Percentiles rank a stretch among this genome's conserved stretches.
Conservation (phyloP, 352 stramenopile species). For the Globisporangium cystogenes region DNA sequence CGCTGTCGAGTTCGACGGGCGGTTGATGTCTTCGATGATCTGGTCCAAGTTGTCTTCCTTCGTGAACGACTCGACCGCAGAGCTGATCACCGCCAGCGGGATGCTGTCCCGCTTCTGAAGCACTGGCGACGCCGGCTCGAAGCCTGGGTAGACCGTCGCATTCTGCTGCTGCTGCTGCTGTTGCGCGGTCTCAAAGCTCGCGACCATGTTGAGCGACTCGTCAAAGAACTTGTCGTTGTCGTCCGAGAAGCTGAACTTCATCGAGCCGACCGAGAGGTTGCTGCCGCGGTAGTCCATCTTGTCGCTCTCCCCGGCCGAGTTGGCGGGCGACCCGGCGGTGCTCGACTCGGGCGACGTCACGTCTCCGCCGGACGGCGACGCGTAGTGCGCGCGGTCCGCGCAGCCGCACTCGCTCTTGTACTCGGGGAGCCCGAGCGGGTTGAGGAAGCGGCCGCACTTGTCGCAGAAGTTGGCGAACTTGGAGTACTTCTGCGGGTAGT, state of each 20-base stretch:
- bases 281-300: slow-evolving; percentile 35
- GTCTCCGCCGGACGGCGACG: slow-evolving; percentile 15
- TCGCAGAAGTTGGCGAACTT: slow-evolving; percentile 88
- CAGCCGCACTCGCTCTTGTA: slow-evolving; percentile 75
- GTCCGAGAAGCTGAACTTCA: slow-evolving; percentile 71
- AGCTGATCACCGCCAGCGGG: slow-evolving; percentile 59
- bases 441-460: slow-evolving; percentile 75
- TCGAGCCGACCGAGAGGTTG: slow-evolving; percentile 62
- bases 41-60: slow-evolving; percentile 68
- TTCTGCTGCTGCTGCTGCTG: slow-evolving; percentile 11
- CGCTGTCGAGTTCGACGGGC: slow-evolving; percentile 23
- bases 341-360: slow-evolving; percentile 15
- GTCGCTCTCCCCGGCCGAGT: slow-evolving; percentile 25
- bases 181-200: slow-evolving; percentile 13
- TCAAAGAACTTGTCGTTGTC: slow-evolving; percentile 64
- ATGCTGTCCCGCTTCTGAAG: slow-evolving; percentile 58
- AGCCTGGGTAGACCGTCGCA: slow-evolving; percentile 8
- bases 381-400: slow-evolving; percentile 14
- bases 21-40: slow-evolving; percentile 75
- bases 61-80: slow-evolving; percentile 66
- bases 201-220: slow-evolving; percentile 42
- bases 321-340: slow-evolving; percentile 12
- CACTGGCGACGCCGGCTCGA: slow-evolving; percentile 8
- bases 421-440: slow-evolving; percentile 66
- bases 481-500: slow-evolving; percentile 78